phyloP scores from a whole-genome alignment of 108 stramenopile genomes.

The Nitzschia inconspicua region DNA sequence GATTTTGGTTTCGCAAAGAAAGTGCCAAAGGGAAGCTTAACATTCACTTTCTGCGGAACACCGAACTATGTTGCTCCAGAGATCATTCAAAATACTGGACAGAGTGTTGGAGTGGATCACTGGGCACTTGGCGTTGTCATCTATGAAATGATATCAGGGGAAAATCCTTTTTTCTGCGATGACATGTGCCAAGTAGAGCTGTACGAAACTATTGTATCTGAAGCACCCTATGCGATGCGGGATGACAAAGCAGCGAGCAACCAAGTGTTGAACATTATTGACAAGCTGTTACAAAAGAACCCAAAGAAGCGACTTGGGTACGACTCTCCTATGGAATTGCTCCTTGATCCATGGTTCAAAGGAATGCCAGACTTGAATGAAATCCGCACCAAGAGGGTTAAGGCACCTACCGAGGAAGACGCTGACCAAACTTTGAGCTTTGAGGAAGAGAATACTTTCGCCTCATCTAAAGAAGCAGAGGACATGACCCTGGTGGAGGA shows the following conservation, averaged over 20 bases:
- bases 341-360: conserved; percentile 19
- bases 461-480: neutral
- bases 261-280: conserved; percentile 41
- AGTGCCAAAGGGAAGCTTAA: conserved; percentile 70
- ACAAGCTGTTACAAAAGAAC: conserved; percentile 43
- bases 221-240: conserved; percentile 51
- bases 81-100: conserved; percentile 76
- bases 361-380: conserved; percentile 11
- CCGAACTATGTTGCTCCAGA: conserved; percentile 92
- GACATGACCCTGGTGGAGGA: neutral
- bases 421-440: too few relatives aligned
- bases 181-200: conserved; percentile 79
- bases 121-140: conserved; percentile 86
- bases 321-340: conserved; percentile 2
- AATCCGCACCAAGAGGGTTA: conserved; percentile 12
- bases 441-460: neutral
- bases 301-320: conserved; percentile 53
- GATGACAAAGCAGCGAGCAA: conserved; percentile 1
- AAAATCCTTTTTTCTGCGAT: conserved; percentile 72
- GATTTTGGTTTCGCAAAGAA: conserved; percentile 82
- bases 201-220: conserved; percentile 76
- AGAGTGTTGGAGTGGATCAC: conserved; percentile 76
- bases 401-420: neutral
- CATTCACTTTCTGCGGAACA: conserved; percentile 94
- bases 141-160: conserved; percentile 84